These are phyloP conservation scores for Sporothrix globosa DNA, from an alignment of 2,329 filamentous ascomycete genomes.

Conservation along the genomic window DNA sequence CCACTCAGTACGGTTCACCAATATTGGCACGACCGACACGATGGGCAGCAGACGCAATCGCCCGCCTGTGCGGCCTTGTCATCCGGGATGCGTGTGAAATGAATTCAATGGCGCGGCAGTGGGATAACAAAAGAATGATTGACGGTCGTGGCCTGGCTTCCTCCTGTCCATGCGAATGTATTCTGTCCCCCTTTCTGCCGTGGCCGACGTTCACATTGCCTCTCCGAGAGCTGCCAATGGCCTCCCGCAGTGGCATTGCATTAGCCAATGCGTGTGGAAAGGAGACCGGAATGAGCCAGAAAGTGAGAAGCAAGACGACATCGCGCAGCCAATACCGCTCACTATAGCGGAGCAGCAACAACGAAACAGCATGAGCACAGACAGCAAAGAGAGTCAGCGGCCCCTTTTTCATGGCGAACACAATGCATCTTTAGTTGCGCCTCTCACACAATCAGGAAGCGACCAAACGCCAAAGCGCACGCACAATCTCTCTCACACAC, in stretches of 20 bases:
- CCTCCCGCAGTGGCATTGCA: not conserved
- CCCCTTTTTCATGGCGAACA: not conserved
- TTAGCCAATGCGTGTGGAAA: not conserved
- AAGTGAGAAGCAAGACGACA: slow-evolving; percentile 11
- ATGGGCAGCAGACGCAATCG: slow-evolving; percentile 24
- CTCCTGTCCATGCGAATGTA: not conserved
- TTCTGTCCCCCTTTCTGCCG: not conserved
- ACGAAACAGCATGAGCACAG: not conserved
- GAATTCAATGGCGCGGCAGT: not conserved
- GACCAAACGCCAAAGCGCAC: not conserved
- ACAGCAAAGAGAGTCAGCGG: not conserved
- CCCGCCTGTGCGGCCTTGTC: slow-evolving; percentile 9
- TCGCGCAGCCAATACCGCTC: not conserved
- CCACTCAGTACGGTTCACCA: not conserved
- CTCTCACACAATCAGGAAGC: not conserved
- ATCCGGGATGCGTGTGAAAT: slow-evolving; percentile 1
- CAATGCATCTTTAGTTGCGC: not conserved
- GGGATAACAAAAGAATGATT: not conserved
- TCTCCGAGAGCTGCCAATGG: not conserved
- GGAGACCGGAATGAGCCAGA: not conserved
- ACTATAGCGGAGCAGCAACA: not conserved
- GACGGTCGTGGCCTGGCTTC: not conserved
- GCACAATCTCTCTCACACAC: not conserved
- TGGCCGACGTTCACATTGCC: not conserved
- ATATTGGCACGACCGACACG: slow-evolving; percentile 21